Evolutionary conservation across 768 basidiomycete species (phyloP), one percentile per base, ranked within the genome.

Genomic region (Amyloporia xantha): DNA sequence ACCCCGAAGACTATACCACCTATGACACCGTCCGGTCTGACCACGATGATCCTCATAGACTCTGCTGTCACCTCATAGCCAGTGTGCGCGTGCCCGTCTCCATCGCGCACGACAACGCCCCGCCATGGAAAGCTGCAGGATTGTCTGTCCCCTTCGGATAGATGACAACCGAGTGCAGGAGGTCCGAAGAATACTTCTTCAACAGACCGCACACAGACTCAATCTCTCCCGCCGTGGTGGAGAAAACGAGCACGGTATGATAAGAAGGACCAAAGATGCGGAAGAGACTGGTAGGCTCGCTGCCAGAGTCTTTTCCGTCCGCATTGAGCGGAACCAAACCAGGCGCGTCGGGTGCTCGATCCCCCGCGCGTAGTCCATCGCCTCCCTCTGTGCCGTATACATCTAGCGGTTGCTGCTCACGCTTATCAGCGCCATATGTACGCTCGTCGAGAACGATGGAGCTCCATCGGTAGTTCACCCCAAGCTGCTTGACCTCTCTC

Each of bases 401-500:
- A 5, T 39, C 30, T 9, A 42, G 48, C 2, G 12, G 15, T 9
- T 42, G 23, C 6, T 17, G 24, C 2, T 19, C 36, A n/a, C 24
- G 19, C 38, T 30, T 13, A 15, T 40, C 27, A 7, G 30, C 35
- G 3, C 15, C 41, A 6, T 53, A 51, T 9, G 40, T 37, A 28
- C 55, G 30, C 10, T 54, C 70, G 44, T 79, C 78, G 12, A 74
- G 20, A 1, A 79, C 64, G 19, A 78, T 66, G 0, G 71, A 53
- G 56, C 78, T 79, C 61, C 71, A 69, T 7, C 79, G 68, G 54
- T 74, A 80, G 59, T 80, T 80, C 38, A 79, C 66, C 6, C 75
- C 76, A 28, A 78, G 69, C 59, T 75, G 73, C 39, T 55, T n/a
- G 62, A 62, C 51, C 69, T 42, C 44, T 6, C 25, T 45, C 4